Evolutionary conservation across 2,329 filamentous ascomycete genomes (phyloP).

Genomic region (Ophiostoma sp.): DNA sequence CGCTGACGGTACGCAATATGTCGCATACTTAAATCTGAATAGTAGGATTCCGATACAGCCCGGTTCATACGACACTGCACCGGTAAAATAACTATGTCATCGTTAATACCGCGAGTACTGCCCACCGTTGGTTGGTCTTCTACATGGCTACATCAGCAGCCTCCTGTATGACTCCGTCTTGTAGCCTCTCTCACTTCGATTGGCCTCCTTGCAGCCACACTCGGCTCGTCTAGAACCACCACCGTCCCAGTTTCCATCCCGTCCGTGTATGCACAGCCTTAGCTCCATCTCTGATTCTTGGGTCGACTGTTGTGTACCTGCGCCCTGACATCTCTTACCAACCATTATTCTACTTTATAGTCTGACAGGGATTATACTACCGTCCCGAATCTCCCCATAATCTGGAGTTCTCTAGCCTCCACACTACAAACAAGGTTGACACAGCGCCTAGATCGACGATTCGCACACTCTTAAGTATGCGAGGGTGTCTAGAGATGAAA

Average conservation of each 20-base stretch:
- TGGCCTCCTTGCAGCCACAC: neutral
- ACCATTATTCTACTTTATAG: neutral
- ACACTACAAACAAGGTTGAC: neutral
- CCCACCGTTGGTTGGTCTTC: neutral
- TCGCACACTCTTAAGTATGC: neutral
- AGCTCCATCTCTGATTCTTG: neutral
- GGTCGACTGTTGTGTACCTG: neutral
- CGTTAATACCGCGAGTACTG: too few relatives aligned
- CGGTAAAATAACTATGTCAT: too few relatives aligned
- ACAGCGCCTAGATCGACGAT: slow-evolving; percentile 2
- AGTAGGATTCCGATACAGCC: too few relatives aligned
- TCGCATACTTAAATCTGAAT: too few relatives aligned
- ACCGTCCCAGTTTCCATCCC: neutral
- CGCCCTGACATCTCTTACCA: neutral
- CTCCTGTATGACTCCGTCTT: neutral
- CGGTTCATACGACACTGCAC: too few relatives aligned
- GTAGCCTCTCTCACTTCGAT: neutral
- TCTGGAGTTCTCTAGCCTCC: neutral
- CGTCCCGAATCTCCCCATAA: neutral
- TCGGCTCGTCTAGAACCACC: neutral
- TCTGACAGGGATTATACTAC: neutral
- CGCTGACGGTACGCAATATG: too few relatives aligned
- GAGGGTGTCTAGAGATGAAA: neutral
- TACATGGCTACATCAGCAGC: neutral
- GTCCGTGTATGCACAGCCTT: neutral